A percentile compares a stretch with the other conserved stretches of the same genome.
Conservation (phyloP, 345 rosid species). For the Rhodamnia rubescens region DNA sequence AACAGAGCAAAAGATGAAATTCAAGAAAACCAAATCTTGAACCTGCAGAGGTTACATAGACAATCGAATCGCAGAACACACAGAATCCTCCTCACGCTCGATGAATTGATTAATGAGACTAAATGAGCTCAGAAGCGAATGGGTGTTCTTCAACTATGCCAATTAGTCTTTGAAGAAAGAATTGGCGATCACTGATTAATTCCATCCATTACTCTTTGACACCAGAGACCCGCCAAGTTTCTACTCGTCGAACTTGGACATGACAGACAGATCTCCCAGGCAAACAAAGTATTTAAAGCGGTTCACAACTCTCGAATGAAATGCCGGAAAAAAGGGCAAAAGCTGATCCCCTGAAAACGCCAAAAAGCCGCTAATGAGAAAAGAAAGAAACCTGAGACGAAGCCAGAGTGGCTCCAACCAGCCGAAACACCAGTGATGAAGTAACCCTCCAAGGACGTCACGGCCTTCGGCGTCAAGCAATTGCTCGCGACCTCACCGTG, state of each 20-base stretch:
- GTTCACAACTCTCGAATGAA: neutral
- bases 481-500: slow-evolving; percentile 38
- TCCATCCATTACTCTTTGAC: neutral
- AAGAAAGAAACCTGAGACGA: slow-evolving; percentile 59
- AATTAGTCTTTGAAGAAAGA: neutral
- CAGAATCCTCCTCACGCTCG: neutral
- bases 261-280: neutral
- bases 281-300: neutral
- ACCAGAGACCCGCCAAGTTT: neutral
- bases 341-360: neutral
- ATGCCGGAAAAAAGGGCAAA: neutral
- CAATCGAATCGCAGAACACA: neutral
- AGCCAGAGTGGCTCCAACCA: slow-evolving; percentile 89
- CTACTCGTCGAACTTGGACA: neutral
- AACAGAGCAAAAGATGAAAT: neutral
- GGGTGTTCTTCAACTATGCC: neutral
- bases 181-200: neutral
- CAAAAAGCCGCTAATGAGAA: neutral
- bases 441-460: slow-evolving; percentile 20
- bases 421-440: slow-evolving; percentile 50
- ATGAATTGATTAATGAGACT: neutral
- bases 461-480: slow-evolving; percentile 36
- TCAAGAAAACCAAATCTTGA: neutral
- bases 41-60: neutral
- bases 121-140: neutral